phyloP scores from a whole-genome alignment of 1,284 basidiomycete genomes.

The Puccinia triticina region DNA sequence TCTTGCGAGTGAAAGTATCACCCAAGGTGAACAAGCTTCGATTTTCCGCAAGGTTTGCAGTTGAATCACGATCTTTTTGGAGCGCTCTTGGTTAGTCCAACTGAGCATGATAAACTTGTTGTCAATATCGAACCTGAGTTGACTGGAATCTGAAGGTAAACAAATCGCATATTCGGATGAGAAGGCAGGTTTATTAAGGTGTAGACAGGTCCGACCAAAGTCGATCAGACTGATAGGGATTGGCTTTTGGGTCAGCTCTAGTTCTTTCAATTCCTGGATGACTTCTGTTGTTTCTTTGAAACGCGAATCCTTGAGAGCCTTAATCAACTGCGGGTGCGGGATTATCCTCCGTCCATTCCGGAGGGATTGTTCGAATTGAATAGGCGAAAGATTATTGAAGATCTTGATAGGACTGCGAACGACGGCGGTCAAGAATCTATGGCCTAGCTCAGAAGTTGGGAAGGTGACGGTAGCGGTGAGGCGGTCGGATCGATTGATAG shows the following conservation, averaged over 20 bases:
- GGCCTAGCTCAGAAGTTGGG: slow-evolving; percentile 1
- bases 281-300: slow-evolving; percentile 16
- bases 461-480: slow-evolving; percentile 17
- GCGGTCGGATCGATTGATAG: neutral
- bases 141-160: slow-evolving; percentile 13
- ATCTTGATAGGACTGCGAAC: slow-evolving; percentile 3
- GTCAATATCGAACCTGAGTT: slow-evolving; percentile 2
- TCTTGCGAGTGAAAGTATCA: neutral
- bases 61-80: slow-evolving; percentile 7
- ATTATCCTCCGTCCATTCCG: slow-evolving; percentile 11
- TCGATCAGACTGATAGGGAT: slow-evolving; percentile 24
- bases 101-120: neutral
- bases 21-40: slow-evolving; percentile 30
- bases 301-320: neutral
- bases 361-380: slow-evolving; percentile 13
- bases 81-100: neutral
- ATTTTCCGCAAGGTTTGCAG: neutral
- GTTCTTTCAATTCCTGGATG: slow-evolving; percentile 24
- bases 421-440: slow-evolving; percentile 5
- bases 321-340: slow-evolving; percentile 16
- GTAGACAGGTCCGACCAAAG: slow-evolving; percentile 14
- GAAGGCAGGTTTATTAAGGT: slow-evolving; percentile 15
- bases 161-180: slow-evolving; percentile 24
- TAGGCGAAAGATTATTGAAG: neutral
- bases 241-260: slow-evolving; percentile 6